Evolutionary conservation across 2,329 filamentous ascomycete genomes (phyloP).

Genomic region (Coniochaeta hoffmannii): DNA sequence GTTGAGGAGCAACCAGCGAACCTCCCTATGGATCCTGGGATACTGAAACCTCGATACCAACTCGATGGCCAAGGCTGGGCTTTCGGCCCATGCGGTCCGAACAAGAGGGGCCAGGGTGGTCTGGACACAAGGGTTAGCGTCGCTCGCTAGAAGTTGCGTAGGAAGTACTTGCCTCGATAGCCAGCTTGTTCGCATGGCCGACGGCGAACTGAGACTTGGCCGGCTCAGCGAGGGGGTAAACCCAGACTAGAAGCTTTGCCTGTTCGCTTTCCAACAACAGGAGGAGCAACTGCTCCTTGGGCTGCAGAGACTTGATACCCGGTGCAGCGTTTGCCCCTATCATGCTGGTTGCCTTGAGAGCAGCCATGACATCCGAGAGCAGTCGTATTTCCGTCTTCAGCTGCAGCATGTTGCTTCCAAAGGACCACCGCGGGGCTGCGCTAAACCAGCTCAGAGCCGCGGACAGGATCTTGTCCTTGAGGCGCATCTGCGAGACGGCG

Average conservation of each 20-base stretch:
- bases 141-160: not conserved
- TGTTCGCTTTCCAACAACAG: conserved; percentile 80
- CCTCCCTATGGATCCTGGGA: conserved; percentile 62
- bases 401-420: conserved; percentile 87
- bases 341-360: conserved; percentile 56
- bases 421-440: conserved; percentile 81
- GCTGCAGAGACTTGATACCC: conserved; percentile 57
- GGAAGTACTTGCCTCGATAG: conserved; percentile 27
- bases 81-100: conserved; percentile 79
- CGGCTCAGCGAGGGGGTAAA: conserved; percentile 67
- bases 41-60: conserved; percentile 73
- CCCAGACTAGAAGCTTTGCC: conserved; percentile 78
- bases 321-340: conserved; percentile 47
- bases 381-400: conserved; percentile 86
- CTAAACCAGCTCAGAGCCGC: conserved; percentile 87
- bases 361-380: conserved; percentile 64
- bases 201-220: conserved; percentile 29
- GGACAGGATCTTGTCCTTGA: conserved; percentile 85
- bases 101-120: conserved; percentile 56
- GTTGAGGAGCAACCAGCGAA: conserved; percentile 73
- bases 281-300: conserved; percentile 78
- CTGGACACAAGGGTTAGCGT: conserved; percentile 24
- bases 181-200: conserved; percentile 31
- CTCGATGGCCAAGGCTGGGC: conserved; percentile 80
- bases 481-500: conserved; percentile 62